Evolutionary conservation across 495 filamentous ascomycete species (phyloP), one percentile per base, ranked within the genome.

Genomic region (Penicillium pancosmium): DNA sequence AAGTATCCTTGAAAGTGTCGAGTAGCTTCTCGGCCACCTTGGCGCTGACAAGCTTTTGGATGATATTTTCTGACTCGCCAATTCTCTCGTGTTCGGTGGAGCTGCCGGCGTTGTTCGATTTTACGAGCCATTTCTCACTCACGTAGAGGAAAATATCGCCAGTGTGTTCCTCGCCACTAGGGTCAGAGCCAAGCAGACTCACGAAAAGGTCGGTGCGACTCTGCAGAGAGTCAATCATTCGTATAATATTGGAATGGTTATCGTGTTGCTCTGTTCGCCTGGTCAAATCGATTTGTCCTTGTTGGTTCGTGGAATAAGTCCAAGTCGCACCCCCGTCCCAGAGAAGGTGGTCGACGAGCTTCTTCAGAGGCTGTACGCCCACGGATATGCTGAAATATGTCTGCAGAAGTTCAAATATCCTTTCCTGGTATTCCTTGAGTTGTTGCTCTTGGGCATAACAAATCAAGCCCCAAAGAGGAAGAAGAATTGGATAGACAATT

Each of bases 1-100:
- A 80, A 54, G 85, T 87, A 19, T 88, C 84, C 33, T 88, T 83
- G 63, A 89, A 81, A 35, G 77, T 82, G 35, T 83, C 82, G 62
- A 91, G 84, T 68, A 93, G 80, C 50, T 82, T 82, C 63, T 90
- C 83, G 4, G 89, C 80, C 2, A 90, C 63, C 59, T 88, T 89
- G 5, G 86, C 81, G 59, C 86, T 81, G 21, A 82, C 68, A 2
- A 93, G 65, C 23, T 80, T 78, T 4, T 70, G 66, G 21, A 86
- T 69, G 13, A 78, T 68, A 12, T 78, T 68, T 4, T 74, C 60
- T 7, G 68, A 68, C 1, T 74, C 63, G 15, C 73, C 74, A 44
- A 69, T 54, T 15, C 74, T 65, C 19, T 46, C 21, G 0, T 25
- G 8, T 1, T 52, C 43, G 31, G 21, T 44, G 16, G 54, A 9